Conservation (phyloP, 495 filamentous ascomycete genomes). For the Aspergillus heteromorphus region DNA sequence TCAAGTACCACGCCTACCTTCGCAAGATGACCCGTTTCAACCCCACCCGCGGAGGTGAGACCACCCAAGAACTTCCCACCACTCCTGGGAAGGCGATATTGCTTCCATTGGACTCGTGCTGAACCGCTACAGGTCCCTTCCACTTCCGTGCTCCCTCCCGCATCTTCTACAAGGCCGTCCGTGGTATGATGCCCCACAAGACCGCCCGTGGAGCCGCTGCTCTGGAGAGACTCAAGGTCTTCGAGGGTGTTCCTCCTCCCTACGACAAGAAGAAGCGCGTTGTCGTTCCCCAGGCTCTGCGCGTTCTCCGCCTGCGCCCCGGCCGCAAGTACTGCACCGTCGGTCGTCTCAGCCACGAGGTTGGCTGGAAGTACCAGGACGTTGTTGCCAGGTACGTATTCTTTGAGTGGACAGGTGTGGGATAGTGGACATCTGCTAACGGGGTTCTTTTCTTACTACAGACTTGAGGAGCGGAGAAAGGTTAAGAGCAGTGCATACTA, state of each 20-base stretch:
- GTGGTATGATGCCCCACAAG: slow-evolving; percentile 99
- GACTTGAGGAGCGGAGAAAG: slow-evolving; percentile 98
- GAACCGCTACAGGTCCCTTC: slow-evolving; percentile 73
- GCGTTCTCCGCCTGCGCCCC: slow-evolving; percentile 90
- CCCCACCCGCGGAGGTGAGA: slow-evolving; percentile 90
- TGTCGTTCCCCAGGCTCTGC: slow-evolving; percentile 95
- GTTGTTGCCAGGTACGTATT: slow-evolving; percentile 86
- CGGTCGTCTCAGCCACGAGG: slow-evolving; percentile 93
- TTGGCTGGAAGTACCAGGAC: slow-evolving; percentile 99
- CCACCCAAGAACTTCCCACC: slow-evolving; percentile 5
- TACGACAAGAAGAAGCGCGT: slow-evolving; percentile 99
- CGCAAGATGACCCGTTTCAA: slow-evolving; percentile 99
- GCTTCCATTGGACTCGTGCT: slow-evolving; percentile 20
- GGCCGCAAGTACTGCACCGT: slow-evolving; percentile 99
- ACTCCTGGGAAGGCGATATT: not conserved
- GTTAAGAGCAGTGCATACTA: slow-evolving; percentile 99
- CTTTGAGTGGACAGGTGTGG: not conserved
- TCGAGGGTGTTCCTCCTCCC: slow-evolving; percentile 97
- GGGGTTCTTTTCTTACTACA: slow-evolving; percentile 41
- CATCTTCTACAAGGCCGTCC: slow-evolving; percentile 99
- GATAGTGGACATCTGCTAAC: slow-evolving; percentile 29
- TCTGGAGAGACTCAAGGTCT: slow-evolving; percentile 96
- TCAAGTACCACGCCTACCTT: slow-evolving; percentile 99
- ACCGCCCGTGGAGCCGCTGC: slow-evolving; percentile 94
- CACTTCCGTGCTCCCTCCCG: slow-evolving; percentile 98